Evolutionary conservation across 192 early-diverging fungal species (phyloP), one percentile per base, ranked within the genome.

Genomic region (Geranomyces variabilis): DNA sequence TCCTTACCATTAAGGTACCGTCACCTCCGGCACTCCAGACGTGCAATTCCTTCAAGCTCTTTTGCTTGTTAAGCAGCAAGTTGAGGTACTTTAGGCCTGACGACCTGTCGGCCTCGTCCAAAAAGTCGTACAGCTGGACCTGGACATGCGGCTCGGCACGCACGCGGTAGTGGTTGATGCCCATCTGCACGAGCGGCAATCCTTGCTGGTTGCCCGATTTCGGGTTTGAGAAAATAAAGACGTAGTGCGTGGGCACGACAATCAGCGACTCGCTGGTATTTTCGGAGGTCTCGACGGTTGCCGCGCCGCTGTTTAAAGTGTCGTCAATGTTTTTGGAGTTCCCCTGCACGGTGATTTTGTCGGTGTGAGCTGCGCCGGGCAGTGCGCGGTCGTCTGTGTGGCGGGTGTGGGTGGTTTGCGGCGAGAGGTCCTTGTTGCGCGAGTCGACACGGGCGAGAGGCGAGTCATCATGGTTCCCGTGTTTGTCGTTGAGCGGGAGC

Each of bases 171-270:
- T 88, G 87, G 57, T 87, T 85, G 51, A 90, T 70, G 10, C 82
- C 78, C 76, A 92, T 76, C 44, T 85, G 69, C 58, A 88, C 78
- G 62, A 92, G 76, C 49, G 78, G 81, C 13, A 76, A 67, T 0
- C 90, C 90, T 34, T 90, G 85, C 68, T 86, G 88, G 76, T 90
- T 88, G 24, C 90, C 90, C 0, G 87, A 89, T 9, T 84, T 71
- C n/a, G 90, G 90, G 71, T 92, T 92, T 33, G 87, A 87, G 74
- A 92, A 92, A 26, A 92, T 92, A 67, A 92, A 90, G 28, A 90
- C 80, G 65, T 90, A 88, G 1, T 83, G 74, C 14, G 74, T 81
- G 2, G 90, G 88, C 33, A 67, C 47, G 48, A 74, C 64, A 21
- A 74, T 64, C 24, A 74, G 28, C 3, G 61, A 34, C 31, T 72